Evolutionary conservation across 495 filamentous ascomycete species (phyloP), one percentile per base, ranked within the genome.

Genomic region (Penicillium cinerascens): DNA sequence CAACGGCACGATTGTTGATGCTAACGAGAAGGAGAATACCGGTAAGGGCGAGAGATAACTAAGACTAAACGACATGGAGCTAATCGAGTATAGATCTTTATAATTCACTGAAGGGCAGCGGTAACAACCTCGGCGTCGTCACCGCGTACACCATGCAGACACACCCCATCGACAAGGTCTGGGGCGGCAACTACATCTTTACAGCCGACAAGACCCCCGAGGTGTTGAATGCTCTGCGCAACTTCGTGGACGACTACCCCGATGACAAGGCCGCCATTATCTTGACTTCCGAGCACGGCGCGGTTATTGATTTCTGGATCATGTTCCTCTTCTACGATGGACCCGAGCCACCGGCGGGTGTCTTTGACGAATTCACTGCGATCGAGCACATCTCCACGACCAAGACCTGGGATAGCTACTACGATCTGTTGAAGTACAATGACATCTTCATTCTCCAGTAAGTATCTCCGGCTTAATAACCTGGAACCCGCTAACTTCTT

Each of bases 281-380:
- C 39, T 55, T 78, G 49, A 84, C 82, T 0, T 66, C 75, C 0
- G 76, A 83, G 56, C 66, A 78, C n/a, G 72, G 78, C 0, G 64
- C 69, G 2, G 37, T 78, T 0, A 40, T 83, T 46, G 73, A 82
- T n/a, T 67, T 76, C 23, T 83, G 80, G 78, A 76, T 82, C 43
- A 60, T 84, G 52, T 86, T 84, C 57, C 53, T 83, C n/a, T 86
- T 83, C 70, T 84, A 84, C 55, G 78, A 86, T 42, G 82, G 80
- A 3, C 73, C 78, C 0, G 67, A 76, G 44, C 79, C 80, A 11
- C 81, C 82, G 2, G 56, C 68, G 13, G 78, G 72, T 4, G 71
- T 81, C 7, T 86, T 86, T 50, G 69, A 77, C 45, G 76, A 74
- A 49, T 83, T 86, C 66, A 78, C 74, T 6, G 67, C 61, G 29